A percentile compares a stretch with the other conserved stretches of the same genome.
Conservation (phyloP, 2,329 filamentous ascomycete genomes). For the Aureobasidium sp. region DNA sequence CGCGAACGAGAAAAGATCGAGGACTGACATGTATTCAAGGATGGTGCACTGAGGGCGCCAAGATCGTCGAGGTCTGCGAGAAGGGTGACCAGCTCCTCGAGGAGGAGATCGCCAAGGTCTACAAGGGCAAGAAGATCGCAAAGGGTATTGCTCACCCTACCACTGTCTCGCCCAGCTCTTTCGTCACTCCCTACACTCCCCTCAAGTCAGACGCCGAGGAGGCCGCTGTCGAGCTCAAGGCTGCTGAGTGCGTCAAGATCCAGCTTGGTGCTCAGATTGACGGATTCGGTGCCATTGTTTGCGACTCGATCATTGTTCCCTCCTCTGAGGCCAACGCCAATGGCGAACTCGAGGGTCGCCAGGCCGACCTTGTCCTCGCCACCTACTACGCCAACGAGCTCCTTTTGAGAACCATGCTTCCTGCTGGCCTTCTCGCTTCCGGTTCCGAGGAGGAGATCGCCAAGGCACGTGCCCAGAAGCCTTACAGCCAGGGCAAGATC, state of each 20-base stretch:
- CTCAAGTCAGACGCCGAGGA: conserved; percentile 80
- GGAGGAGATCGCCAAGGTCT: conserved; percentile 90
- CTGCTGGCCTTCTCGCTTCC: conserved; percentile 73
- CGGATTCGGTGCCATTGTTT: conserved; percentile 92
- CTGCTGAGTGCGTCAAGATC: conserved; percentile 87
- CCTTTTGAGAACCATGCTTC: conserved; percentile 81
- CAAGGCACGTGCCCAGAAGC: conserved; percentile 72
- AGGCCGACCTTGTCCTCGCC: conserved; percentile 81
- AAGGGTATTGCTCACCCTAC: conserved; percentile 95
- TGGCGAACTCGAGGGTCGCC: conserved; percentile 51
- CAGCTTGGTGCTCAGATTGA: conserved; percentile 99
- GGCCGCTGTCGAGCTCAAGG: conserved; percentile 70
- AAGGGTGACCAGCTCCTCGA: conserved; percentile 91
- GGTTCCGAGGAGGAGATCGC: conserved; percentile 93
- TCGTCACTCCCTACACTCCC: conserved; percentile 94
- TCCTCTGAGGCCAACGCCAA: conserved; percentile 56
- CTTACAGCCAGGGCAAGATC: conserved; percentile 80
- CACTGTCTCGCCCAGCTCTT: conserved; percentile 87
- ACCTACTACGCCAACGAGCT: conserved; percentile 96
- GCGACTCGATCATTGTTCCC: conserved; percentile 76
- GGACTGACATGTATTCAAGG: conserved; percentile 34
- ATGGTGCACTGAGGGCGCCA: conserved; percentile 74
- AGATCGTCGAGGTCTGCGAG: conserved; percentile 91
- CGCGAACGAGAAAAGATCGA: not conserved
- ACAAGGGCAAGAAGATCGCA: conserved; percentile 92